A percentile compares a stretch with the other conserved stretches of the same genome.
Conservation (phyloP, 2,329 filamentous ascomycete genomes). For the Proliferodiscus dingleyae region DNA sequence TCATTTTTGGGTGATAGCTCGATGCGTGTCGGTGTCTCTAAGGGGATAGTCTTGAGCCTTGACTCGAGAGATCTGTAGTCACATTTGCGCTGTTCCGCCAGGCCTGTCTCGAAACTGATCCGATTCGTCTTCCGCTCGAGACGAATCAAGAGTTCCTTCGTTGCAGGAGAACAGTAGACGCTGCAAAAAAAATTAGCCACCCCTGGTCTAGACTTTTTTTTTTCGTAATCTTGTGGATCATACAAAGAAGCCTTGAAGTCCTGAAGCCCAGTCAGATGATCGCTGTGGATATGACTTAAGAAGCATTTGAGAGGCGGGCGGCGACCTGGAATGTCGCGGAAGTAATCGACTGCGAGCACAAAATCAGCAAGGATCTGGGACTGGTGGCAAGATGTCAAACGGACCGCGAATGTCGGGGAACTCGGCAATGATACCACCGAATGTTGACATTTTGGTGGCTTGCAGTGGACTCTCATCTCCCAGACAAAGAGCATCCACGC, state of each 20-base stretch:
- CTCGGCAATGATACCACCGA: conserved; percentile 66
- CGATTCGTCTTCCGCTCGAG: conserved; percentile 76
- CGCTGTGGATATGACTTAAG: conserved; percentile 87
- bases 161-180: conserved; percentile 85
- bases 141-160: conserved; percentile 71
- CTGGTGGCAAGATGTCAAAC: conserved; percentile 12
- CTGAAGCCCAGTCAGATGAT: conserved; percentile 80
- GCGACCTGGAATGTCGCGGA: conserved; percentile 51
- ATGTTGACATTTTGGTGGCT: conserved; percentile 62
- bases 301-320: conserved; percentile 75
- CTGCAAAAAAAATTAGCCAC: conserved; percentile 31
- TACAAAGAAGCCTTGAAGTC: conserved; percentile 70
- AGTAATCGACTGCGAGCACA: conserved; percentile 66
- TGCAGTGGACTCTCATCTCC: neutral
- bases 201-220: neutral
- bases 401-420: conserved; percentile 72
- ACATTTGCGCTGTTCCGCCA: conserved; percentile 68
- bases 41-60: conserved; percentile 73
- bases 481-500: too few species aligned
- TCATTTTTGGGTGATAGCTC: conserved; percentile 63
- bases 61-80: conserved; percentile 73
- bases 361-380: conserved; percentile 2
- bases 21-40: conserved; percentile 73
- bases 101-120: conserved; percentile 73
- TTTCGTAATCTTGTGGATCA: conserved; percentile 9